phyloP scores from a whole-genome alignment of 2,329 filamentous ascomycete species.

The Cylindrodendrum hubeiense region DNA sequence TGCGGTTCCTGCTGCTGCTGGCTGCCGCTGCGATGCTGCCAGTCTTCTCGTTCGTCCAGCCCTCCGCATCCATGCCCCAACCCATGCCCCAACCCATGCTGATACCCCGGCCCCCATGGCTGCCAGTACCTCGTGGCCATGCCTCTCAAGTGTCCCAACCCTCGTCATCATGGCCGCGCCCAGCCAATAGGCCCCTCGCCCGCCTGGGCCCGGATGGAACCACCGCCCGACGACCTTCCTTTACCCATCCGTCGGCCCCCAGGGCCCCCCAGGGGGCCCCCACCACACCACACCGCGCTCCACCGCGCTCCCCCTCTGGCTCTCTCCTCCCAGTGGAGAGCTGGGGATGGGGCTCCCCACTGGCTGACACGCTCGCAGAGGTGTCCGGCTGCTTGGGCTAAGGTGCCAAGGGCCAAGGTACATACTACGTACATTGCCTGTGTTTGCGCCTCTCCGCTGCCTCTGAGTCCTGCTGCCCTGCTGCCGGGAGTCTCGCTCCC shows the following conservation, averaged over 20 bases:
- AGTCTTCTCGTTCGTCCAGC: neutral
- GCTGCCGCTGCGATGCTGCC: neutral
- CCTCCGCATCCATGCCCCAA: slow-evolving; percentile 12
- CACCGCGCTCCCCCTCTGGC: slow-evolving; percentile 2
- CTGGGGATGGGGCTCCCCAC: slow-evolving; percentile 10
- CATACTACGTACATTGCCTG: too few species aligned
- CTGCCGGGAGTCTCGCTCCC: neutral
- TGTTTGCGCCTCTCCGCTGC: too few species aligned
- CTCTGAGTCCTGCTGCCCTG: neutral
- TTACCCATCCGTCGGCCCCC: slow-evolving; percentile 12
- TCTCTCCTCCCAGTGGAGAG: slow-evolving; percentile 14
- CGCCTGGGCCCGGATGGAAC: slow-evolving; percentile 34
- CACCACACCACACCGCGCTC: slow-evolving; percentile 38
- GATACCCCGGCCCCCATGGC: slow-evolving; percentile 14
- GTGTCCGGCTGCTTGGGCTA: slow-evolving; percentile 12
- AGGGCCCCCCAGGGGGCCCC: slow-evolving; percentile 7
- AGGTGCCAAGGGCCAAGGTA: slow-evolving; percentile 16
- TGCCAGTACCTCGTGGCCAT: slow-evolving; percentile 27
- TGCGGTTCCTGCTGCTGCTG: slow-evolving; percentile 6
- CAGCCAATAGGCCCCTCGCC: slow-evolving; percentile 38
- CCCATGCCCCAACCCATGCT: slow-evolving; percentile 15
- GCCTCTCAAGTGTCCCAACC: slow-evolving; percentile 13
- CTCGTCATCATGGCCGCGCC: slow-evolving; percentile 25
- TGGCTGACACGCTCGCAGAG: slow-evolving; percentile 6
- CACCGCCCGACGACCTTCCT: slow-evolving; percentile 37